Evolutionary conservation across 345 rosid genomes (phyloP).

Genomic region (Euphorbia lathyris): DNA sequence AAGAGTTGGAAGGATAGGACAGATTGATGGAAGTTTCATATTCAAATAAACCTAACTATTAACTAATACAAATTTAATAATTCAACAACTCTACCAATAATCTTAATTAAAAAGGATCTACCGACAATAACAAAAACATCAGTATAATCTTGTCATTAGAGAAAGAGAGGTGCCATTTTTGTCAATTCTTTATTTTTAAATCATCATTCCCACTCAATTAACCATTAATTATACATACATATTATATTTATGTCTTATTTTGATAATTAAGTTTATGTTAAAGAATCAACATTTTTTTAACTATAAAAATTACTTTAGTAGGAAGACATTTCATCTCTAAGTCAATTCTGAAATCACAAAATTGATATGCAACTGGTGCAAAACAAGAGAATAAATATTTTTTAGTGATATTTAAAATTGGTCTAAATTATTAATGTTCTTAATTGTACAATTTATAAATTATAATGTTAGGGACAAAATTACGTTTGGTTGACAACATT

Average conservation of each 20-base stretch:
- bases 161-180: not conserved
- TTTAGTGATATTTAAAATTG: no score
- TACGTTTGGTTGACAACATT: no score
- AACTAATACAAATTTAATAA: not conserved
- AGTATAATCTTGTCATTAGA: conserved; percentile 4
- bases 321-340: no score
- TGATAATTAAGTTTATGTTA: not conserved
- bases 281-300: not conserved
- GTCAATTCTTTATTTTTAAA: conserved; percentile 1
- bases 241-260: not conserved
- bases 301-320: no score
- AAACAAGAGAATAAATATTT: no score
- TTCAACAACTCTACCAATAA: not conserved
- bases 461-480: no score
- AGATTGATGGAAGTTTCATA: not conserved
- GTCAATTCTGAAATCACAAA: no score
- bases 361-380: no score
- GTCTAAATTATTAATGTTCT: no score
- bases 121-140: conserved; percentile 15
- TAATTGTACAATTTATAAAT: no score
- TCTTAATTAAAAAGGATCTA: not conserved
- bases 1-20: not conserved
- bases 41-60: not conserved
- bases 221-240: not conserved
- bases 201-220: not conserved